Evolutionary conservation across 2,329 filamentous ascomycete species (phyloP).

Genomic region (Sporothrix schenckii): DNA sequence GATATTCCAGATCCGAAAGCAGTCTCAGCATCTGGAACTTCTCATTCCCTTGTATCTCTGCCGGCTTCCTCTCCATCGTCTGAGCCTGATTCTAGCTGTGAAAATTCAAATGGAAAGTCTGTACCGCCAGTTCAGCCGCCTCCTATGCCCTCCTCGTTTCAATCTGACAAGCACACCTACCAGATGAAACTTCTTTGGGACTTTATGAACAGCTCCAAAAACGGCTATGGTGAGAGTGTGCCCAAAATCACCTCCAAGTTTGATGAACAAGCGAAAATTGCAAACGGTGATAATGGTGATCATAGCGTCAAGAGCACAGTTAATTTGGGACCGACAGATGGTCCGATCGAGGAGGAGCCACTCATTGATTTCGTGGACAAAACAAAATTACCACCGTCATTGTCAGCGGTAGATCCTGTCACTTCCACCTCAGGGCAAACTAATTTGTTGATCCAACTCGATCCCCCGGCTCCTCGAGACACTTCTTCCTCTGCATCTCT

Average conservation of each 20-base stretch:
- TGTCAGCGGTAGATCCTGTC: neutral
- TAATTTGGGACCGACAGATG: neutral
- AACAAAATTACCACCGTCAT: neutral
- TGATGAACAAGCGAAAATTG: no score
- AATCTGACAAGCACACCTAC: constrained; percentile 27
- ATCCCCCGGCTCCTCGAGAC: neutral
- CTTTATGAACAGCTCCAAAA: constrained; percentile 31
- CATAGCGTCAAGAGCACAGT: neutral
- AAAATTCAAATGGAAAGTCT: neutral
- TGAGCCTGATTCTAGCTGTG: neutral
- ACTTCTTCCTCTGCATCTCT: neutral
- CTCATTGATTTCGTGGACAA: constrained; percentile 10
- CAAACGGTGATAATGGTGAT: neutral
- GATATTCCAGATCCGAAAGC: neutral
- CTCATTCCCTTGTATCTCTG: neutral
- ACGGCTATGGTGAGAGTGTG: neutral
- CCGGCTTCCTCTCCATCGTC: neutral
- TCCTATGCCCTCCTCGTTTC: neutral
- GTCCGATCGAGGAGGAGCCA: neutral
- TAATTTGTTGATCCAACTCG: neutral
- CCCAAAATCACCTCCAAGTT: neutral
- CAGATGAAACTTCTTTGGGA: constrained; percentile 33
- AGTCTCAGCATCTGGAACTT: no score
- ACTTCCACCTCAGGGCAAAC: neutral
- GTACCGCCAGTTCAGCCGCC: neutral